Base-by-base conservation (phyloP, 2,329 filamentous ascomycete species). In the Calonectria montana region DNA sequence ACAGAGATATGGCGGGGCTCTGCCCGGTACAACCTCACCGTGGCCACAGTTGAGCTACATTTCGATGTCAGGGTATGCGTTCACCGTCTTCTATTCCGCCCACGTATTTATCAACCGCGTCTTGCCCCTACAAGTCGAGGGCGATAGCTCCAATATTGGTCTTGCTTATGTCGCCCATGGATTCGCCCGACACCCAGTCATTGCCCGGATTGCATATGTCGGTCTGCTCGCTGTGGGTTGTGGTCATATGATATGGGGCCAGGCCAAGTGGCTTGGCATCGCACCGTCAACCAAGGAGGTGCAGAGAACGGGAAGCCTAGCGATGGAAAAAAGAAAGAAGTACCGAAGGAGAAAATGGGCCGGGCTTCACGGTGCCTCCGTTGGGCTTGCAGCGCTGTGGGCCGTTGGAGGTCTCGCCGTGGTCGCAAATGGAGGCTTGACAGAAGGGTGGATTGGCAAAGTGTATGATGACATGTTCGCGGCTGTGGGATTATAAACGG, bases 141-240 rank as follows among this genome's bases (percentile, higher is more conserved):
- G 96, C 8, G 95, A 96, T 71, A 95, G 92, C 78, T 94, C 94
- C n/a, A 93, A 96, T 66, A 92, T 98, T 47, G 94, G 94, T 0
- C 86, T 98, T 15, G 92, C 91, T 15, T 98, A 94, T 81, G 92
- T 98, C 9, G 91, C 92, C 15, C 96, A 98, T 83, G 94, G 94
- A 3, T 97, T 98, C 80, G 91, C 93, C 35, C 88, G 90, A 16
- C 92, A 94, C 78, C 91, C 92, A 0, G 75, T 88, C 2, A 81
- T 93, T 10, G 91, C 93, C n/a, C 93, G 91, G 81, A 77, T 88
- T 1, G 92, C 93, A 1, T 98, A 97, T 81, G 79, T 86, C 1
- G 88, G 91, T 2, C 86, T 98, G 61, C 86, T 98, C 8, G 86
- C 85, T 18, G 84, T 92, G 0, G 93, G 91, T 0, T 91, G 90